Evolutionary conservation across 768 basidiomycete genomes (phyloP).

Genomic region (Floccularia luteovirens): DNA sequence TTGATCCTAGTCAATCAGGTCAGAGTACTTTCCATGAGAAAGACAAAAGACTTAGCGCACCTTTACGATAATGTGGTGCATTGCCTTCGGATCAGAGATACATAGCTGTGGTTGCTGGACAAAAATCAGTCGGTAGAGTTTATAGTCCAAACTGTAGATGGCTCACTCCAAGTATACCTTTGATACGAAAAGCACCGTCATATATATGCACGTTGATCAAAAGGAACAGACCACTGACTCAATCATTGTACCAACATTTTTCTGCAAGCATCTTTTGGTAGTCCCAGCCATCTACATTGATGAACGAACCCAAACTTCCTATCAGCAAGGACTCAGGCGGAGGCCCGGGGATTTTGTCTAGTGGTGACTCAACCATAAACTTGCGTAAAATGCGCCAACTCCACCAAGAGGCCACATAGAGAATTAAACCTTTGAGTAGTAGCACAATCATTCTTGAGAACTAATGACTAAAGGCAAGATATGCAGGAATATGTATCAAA

Average conservation of each 20-base stretch:
- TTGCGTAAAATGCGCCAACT: slow-evolving; percentile 13
- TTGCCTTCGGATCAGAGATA: slow-evolving; percentile 26
- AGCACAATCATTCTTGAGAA: too few species aligned
- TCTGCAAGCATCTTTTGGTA: slow-evolving; percentile 21
- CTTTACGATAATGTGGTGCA: slow-evolving; percentile 28
- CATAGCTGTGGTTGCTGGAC: slow-evolving; percentile 17
- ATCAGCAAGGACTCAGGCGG: slow-evolving; percentile 20
- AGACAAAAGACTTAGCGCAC: slow-evolving; percentile 11
- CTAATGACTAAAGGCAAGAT: too few species aligned
- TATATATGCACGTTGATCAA: slow-evolving; percentile 7
- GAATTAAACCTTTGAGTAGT: too few species aligned
- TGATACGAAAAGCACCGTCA: slow-evolving; percentile 19
- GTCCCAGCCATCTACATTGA: slow-evolving; percentile 22
- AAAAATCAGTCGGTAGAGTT: neutral
- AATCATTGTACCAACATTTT: slow-evolving; percentile 15
- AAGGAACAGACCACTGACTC: neutral
- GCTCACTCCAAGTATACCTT: slow-evolving; percentile 24
- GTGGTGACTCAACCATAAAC: slow-evolving; percentile 12
- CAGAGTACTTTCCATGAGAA: neutral
- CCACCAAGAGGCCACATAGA: too few species aligned
- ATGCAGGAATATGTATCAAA: too few species aligned
- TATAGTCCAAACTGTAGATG: neutral
- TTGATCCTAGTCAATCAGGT: slow-evolving; percentile 17
- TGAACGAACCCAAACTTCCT: slow-evolving; percentile 23
- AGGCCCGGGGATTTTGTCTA: slow-evolving; percentile 34